Conservation (phyloP, 2,329 filamentous ascomycete genomes). For the Diaporthe nobilis region DNA sequence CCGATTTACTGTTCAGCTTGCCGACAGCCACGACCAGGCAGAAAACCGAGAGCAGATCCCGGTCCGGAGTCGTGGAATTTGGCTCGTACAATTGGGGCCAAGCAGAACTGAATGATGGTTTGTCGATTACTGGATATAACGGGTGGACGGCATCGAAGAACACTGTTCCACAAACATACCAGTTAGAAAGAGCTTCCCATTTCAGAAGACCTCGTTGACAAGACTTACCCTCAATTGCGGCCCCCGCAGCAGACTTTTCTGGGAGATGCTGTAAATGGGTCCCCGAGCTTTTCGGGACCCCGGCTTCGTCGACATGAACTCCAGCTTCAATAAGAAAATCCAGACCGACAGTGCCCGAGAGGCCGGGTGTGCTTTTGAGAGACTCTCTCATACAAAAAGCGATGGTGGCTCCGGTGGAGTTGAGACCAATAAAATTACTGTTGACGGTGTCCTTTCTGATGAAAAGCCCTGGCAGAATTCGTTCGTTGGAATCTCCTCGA, state of each 20-base stretch:
- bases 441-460: not conserved
- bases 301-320: slow-evolving; percentile 1
- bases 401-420: not conserved
- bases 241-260: not conserved
- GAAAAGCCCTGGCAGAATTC: not conserved
- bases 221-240: not conserved
- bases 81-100: not conserved
- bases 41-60: not conserved
- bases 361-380: not conserved
- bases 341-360: not conserved
- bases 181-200: not conserved
- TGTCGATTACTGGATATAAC: not conserved
- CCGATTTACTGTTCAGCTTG: not conserved
- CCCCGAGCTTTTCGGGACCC: not conserved
- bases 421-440: slow-evolving; percentile 17
- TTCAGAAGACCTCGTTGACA: rapidly evolving
- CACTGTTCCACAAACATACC: not conserved
- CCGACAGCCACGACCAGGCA: slow-evolving; percentile 6
- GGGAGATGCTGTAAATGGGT: not conserved
- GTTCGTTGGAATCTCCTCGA: not conserved
- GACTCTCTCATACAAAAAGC: slow-evolving; percentile 8
- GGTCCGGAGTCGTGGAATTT: not conserved
- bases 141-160: slow-evolving; percentile 4
- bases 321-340: not conserved
- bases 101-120: not conserved